phyloP scores from a whole-genome alignment of 2,329 filamentous ascomycete genomes.

The Hansfordia pulvinata region DNA sequence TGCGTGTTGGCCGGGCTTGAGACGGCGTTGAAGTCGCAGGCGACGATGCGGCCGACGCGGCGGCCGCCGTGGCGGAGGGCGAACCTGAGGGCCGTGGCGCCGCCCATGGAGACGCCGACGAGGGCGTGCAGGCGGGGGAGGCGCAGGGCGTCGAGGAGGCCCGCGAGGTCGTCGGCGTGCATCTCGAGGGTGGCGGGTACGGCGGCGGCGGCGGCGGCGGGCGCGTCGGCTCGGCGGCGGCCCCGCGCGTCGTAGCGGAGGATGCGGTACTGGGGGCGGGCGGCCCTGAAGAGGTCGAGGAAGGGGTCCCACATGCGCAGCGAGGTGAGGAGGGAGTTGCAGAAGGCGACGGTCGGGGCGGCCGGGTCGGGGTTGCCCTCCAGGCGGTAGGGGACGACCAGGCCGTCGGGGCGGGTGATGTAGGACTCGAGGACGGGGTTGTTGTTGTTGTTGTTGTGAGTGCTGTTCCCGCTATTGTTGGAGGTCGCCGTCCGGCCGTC shows the following conservation, averaged over 20 bases:
- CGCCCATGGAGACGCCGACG: conserved; percentile 70
- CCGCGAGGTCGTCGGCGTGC: conserved; percentile 53
- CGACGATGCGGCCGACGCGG: conserved; percentile 73
- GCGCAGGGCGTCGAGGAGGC: conserved; percentile 54
- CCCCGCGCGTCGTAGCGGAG: conserved; percentile 70
- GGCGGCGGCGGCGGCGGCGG: conserved; percentile 29
- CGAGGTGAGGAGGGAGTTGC: conserved; percentile 69
- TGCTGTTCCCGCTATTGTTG: no score
- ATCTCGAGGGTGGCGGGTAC: conserved; percentile 45
- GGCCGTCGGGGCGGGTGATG: conserved; percentile 54
- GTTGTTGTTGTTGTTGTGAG: no score
- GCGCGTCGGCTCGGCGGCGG: conserved; percentile 35
- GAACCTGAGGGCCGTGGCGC: conserved; percentile 62
- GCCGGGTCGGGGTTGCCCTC: conserved; percentile 55
- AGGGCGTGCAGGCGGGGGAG: conserved; percentile 52
- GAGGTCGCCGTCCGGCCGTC: conserved; percentile 42
- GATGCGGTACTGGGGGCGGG: conserved; percentile 54
- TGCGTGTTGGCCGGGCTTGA: conserved; percentile 61
- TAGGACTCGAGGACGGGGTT: conserved; percentile 51
- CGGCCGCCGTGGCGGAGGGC: conserved; percentile 69
- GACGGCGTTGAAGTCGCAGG: conserved; percentile 64
- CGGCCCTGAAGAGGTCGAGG: conserved; percentile 42
- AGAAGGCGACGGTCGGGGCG: conserved; percentile 61
- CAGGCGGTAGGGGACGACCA: conserved; percentile 58
- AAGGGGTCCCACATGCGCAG: conserved; percentile 73